These are phyloP conservation scores for Leptographium galeiforme DNA, from an alignment of 2,329 filamentous ascomycete species.

Conservation along the genomic window DNA sequence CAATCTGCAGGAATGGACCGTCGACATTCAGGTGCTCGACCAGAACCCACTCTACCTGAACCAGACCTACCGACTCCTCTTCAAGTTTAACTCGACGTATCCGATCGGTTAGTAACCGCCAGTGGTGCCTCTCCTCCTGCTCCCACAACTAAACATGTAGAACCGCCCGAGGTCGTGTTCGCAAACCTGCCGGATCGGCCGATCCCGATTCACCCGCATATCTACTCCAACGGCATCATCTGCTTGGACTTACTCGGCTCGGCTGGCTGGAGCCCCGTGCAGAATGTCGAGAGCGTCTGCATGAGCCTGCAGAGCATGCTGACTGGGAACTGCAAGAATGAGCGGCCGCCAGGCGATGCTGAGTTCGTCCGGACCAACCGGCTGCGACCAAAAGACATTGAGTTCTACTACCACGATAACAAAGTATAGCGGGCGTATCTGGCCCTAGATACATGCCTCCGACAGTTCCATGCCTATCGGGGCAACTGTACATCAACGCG, in stretches of 20 bases:
- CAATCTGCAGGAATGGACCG: conserved; percentile 76
- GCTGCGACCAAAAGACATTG: conserved; percentile 72
- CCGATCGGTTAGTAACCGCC: conserved; percentile 60
- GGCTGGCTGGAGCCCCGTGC: conserved; percentile 89
- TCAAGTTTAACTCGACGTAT: conserved; percentile 71
- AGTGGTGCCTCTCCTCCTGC: background rate
- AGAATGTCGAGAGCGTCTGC: conserved; percentile 92
- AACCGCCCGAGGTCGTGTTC: conserved; percentile 91
- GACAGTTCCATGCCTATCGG: background rate
- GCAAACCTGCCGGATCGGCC: conserved; percentile 47
- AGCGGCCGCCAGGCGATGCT: conserved; percentile 79
- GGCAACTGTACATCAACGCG: background rate
- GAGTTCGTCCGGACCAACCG: conserved; percentile 77
- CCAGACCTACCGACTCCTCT: conserved; percentile 73
- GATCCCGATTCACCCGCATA: conserved; percentile 91
- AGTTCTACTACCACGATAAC: conserved; percentile 89
- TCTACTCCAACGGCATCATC: conserved; percentile 98
- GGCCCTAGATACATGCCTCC: background rate
- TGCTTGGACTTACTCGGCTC: conserved; percentile 83
- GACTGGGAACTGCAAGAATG: conserved; percentile 84
- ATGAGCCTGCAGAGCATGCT: conserved; percentile 98
- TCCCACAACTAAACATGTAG: conserved; percentile 27
- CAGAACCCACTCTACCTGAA: conserved; percentile 74
- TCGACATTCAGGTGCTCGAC: conserved; percentile 87
- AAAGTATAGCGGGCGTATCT: conserved; percentile 36